Evolutionary conservation across 2,329 filamentous ascomycete species (phyloP), one percentile per base, ranked within the genome.

Genomic region (Fusarium oligoseptatum): DNA sequence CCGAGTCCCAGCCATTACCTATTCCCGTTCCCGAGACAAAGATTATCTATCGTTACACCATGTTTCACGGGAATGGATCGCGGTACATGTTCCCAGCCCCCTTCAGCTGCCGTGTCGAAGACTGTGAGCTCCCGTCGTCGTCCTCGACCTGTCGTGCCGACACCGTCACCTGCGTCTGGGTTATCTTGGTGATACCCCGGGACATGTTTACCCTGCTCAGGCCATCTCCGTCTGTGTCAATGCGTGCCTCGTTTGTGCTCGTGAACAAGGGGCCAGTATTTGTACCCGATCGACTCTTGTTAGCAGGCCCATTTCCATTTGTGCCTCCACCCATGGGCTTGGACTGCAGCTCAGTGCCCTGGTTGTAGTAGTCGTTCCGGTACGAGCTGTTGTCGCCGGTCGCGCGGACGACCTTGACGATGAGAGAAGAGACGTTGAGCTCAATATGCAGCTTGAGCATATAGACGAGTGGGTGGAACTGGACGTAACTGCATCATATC

Each of bases 391-490:
- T 65, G 2, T 77, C 76, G 24, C 76, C 76, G 1, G 76, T 78
- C 0, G 74, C 76, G 12, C 76, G 75, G 10, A 78, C 77, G 5
- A 78, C 74, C 41, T 71, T 70, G 15, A 76, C 71, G 7, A 78
- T 78, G 0, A 78, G 67, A 3, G 64, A 52, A 2, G 77, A 76
- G 4, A 78, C 78, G 29, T 77, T 78, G 74, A 78, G 76, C 63
- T 77, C 75, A 5, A 77, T 77, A 11, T 78, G 71, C 0, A 78
- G 63, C 64, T 78, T 78, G 43, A 78, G 64, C 64, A 78, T 74
- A 64, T 78, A 78, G n/a, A 76, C 74, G 7, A 78, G 60, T 0
- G 77, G 77, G 11, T 78, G 77, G 27, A 78, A 78, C 45, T 77
- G 75, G 27, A 78, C 66, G 29, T 78, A 78, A 17, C 76, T 77